phyloP scores from a whole-genome alignment of 257 asterid species.

The Capsicum rhomboideum region DNA sequence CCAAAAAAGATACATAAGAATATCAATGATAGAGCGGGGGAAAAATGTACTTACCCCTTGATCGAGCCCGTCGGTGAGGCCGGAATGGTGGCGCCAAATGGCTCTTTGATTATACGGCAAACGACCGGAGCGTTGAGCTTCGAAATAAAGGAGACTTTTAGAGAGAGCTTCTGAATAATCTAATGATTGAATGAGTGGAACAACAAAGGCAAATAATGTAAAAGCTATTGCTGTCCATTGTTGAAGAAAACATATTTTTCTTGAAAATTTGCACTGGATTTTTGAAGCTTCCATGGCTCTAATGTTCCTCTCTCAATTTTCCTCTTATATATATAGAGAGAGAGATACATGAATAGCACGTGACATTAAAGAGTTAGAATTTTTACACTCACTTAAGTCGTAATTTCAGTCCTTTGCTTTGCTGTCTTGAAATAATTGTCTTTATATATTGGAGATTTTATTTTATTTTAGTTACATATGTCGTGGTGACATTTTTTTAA shows the following conservation, averaged over 20 bases:
- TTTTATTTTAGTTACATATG: not conserved
- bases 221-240: constrained; percentile 9
- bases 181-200: constrained; percentile 18
- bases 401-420: not conserved
- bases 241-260: not conserved
- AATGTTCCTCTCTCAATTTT: not conserved
- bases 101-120: constrained; percentile 77
- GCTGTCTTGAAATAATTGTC: not conserved
- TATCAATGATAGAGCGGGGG: not conserved
- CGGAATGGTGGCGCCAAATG: constrained; percentile 90
- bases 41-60: constrained; percentile 50
- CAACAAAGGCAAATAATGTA: constrained; percentile 11
- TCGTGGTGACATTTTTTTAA: not conserved
- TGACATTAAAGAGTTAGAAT: not conserved
- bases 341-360: not conserved
- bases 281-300: constrained; percentile 24
- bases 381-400: not conserved
- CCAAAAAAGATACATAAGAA: too few species aligned
- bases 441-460: not conserved
- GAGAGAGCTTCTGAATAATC: constrained; percentile 67
- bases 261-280: constrained; percentile 6
- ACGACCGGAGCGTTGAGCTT: constrained; percentile 93
- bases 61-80: constrained; percentile 84
- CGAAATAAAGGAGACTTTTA: constrained; percentile 83
- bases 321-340: not conserved